Evolutionary conservation across 78 protist genomes (phyloP).

Genomic region (Dictyostelium firmibasis): DNA sequence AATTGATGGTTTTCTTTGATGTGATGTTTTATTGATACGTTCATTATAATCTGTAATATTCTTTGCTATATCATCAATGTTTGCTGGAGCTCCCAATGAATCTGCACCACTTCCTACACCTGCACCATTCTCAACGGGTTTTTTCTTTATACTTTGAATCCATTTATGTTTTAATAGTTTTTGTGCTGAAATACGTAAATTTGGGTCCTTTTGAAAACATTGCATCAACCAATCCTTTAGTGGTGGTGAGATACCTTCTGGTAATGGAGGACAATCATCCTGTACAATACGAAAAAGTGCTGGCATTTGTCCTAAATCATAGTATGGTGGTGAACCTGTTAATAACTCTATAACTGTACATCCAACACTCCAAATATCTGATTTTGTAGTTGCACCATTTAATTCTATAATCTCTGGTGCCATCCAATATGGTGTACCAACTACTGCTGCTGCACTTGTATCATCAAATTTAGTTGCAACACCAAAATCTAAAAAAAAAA

Average conservation of each 20-base stretch:
- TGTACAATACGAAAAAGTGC: slow-evolving; percentile 98
- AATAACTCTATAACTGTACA: slow-evolving; percentile 97
- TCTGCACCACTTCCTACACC: background rate
- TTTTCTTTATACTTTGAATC: slow-evolving; percentile 59
- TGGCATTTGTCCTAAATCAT: slow-evolving; percentile 95
- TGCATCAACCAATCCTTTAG: slow-evolving; percentile 88
- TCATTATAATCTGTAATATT: slow-evolving; percentile 75
- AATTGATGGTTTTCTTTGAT: slow-evolving; percentile 63
- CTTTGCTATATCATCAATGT: slow-evolving; percentile 73
- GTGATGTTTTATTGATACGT: slow-evolving; percentile 50
- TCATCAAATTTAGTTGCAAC: slow-evolving; percentile 92
- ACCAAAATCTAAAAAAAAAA: slow-evolving; percentile 94
- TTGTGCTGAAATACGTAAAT: slow-evolving; percentile 88
- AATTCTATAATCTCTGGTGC: slow-evolving; percentile 96
- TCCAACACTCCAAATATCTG: slow-evolving; percentile 96
- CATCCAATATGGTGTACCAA: slow-evolving; percentile 93
- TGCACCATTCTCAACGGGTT: background rate
- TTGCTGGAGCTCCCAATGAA: slow-evolving; percentile 41
- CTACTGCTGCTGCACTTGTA: slow-evolving; percentile 72
- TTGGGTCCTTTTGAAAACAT: slow-evolving; percentile 95
- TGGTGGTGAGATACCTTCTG: slow-evolving; percentile 89
- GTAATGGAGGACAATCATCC: slow-evolving; percentile 97
- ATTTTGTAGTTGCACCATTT: slow-evolving; percentile 39
- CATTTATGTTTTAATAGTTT: slow-evolving; percentile 91
- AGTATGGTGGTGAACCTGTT: slow-evolving; percentile 97